phyloP scores from a whole-genome alignment of 257 asterid genomes.

The Coffea eugenioides region DNA sequence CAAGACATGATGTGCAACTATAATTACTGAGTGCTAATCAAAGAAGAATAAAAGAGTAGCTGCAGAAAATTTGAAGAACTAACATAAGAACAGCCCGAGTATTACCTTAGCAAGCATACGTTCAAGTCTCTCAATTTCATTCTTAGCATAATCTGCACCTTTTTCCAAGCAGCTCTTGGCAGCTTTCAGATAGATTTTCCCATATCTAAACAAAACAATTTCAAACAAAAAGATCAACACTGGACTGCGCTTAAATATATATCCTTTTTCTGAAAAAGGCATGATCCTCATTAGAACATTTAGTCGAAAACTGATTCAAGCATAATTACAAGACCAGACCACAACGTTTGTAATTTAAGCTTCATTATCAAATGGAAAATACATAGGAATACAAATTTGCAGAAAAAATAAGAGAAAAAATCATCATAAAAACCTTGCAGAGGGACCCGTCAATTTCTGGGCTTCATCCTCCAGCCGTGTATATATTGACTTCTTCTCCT shows the following conservation, averaged over 20 bases:
- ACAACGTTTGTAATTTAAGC: neutral
- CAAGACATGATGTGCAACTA: neutral
- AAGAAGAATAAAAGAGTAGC: neutral
- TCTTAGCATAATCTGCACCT: conserved; percentile 83
- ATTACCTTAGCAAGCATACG: conserved; percentile 89
- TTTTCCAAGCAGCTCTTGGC: conserved; percentile 79
- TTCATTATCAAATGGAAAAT: neutral
- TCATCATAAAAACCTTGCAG: conserved; percentile 49
- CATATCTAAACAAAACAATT: conserved; percentile 48
- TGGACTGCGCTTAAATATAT: neutral
- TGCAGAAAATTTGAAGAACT: neutral
- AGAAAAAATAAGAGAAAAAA: neutral
- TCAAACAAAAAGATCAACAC: neutral
- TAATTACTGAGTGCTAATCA: neutral
- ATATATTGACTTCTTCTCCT: conserved; percentile 55
- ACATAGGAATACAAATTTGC: neutral
- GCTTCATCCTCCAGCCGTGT: conserved; percentile 73
- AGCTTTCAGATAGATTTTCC: conserved; percentile 74
- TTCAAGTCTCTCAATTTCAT: conserved; percentile 73
- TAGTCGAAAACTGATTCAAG: neutral
- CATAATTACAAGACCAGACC: conserved; percentile 5
- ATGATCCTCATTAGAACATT: neutral
- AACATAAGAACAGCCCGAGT: neutral
- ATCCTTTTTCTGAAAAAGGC: neutral
- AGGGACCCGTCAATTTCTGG: conserved; percentile 62